These are phyloP conservation scores for Thermochaetoides thermophila DNA, from an alignment of 495 filamentous ascomycete species.

Conservation along the genomic window DNA sequence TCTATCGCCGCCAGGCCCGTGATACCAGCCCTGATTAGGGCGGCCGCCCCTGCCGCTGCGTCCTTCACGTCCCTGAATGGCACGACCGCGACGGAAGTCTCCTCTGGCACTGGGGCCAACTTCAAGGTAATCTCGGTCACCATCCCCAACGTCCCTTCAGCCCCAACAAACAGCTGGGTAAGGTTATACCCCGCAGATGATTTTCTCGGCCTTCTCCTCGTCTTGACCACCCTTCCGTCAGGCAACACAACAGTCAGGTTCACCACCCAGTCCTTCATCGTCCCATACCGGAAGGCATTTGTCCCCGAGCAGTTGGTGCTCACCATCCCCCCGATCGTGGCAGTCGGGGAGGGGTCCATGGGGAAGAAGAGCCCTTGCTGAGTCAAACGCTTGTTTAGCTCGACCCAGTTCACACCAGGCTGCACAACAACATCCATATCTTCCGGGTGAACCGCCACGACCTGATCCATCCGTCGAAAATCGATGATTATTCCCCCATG, in stretches of 20 bases:
- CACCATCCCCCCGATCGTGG: constrained; percentile 56
- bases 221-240: constrained; percentile 65
- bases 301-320: constrained; percentile 66
- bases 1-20: constrained; percentile 56
- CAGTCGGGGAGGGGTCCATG: constrained; percentile 53
- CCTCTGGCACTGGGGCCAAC: constrained; percentile 46
- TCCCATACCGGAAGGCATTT: constrained; percentile 66
- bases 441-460: constrained; percentile 57
- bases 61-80: constrained; percentile 46
- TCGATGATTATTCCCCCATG: constrained; percentile 73
- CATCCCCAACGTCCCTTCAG: constrained; percentile 84
- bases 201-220: constrained; percentile 53
- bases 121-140: constrained; percentile 73
- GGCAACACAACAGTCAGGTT: constrained; percentile 64
- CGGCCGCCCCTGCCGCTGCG: constrained; percentile 48
- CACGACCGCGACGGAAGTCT: constrained; percentile 49
- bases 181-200: constrained; percentile 69
- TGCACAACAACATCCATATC: constrained; percentile 89
- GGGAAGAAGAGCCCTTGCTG: constrained; percentile 71
- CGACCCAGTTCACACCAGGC: constrained; percentile 72
- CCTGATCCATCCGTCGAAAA: constrained; percentile 67
- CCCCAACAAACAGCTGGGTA: constrained; percentile 72
- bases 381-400: constrained; percentile 61
- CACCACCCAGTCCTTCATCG: constrained; percentile 75
- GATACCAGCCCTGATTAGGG: constrained; percentile 50